phyloP scores from a whole-genome alignment of 805 yeast genomes.

The Diddensiella transvaalensis region DNA sequence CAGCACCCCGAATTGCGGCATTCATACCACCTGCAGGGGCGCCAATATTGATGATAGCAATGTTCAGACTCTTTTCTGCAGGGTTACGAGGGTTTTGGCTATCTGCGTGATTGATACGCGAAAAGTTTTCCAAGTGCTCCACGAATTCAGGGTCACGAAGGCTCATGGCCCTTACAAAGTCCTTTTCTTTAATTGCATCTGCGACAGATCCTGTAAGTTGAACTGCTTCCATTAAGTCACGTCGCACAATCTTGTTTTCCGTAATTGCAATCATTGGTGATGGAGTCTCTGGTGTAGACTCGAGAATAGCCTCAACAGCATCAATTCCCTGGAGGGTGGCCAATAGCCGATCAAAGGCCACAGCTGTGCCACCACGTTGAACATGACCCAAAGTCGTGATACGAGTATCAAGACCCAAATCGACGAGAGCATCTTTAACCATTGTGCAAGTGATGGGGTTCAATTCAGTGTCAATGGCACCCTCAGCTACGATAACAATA shows the following conservation, averaged over 20 bases:
- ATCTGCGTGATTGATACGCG: constrained; percentile 64
- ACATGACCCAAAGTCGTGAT: constrained; percentile 96
- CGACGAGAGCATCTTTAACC: constrained; percentile 78
- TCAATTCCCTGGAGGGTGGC: constrained; percentile 98
- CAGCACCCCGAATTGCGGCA: constrained; percentile 87
- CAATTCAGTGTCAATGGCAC: constrained; percentile 82
- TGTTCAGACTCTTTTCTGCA: constrained; percentile 55
- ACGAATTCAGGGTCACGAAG: constrained; percentile 85
- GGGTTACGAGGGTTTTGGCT: constrained; percentile 61
- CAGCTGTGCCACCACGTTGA: constrained; percentile 98
- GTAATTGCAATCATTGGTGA: constrained; percentile 90
- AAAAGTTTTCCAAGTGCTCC: constrained; percentile 72
- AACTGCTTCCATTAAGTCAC: constrained; percentile 88
- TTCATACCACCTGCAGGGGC: constrained; percentile 98
- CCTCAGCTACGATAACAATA: constrained; percentile 96
- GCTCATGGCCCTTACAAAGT: constrained; percentile 82
- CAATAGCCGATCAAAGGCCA: constrained; percentile 84
- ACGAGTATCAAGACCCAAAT: constrained; percentile 88
- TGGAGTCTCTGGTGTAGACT: constrained; percentile 83
- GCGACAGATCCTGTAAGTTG: constrained; percentile 86
- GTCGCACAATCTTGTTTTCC: constrained; percentile 82
- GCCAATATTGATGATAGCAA: constrained; percentile 89
- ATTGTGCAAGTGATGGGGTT: constrained; percentile 75
- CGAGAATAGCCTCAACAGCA: constrained; percentile 90
- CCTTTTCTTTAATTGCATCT: constrained; percentile 69